Evolutionary conservation across 2,329 filamentous ascomycete genomes (phyloP), one percentile per base, ranked within the genome.

Genomic region (Nothophaeocryptopus gaeumannii): DNA sequence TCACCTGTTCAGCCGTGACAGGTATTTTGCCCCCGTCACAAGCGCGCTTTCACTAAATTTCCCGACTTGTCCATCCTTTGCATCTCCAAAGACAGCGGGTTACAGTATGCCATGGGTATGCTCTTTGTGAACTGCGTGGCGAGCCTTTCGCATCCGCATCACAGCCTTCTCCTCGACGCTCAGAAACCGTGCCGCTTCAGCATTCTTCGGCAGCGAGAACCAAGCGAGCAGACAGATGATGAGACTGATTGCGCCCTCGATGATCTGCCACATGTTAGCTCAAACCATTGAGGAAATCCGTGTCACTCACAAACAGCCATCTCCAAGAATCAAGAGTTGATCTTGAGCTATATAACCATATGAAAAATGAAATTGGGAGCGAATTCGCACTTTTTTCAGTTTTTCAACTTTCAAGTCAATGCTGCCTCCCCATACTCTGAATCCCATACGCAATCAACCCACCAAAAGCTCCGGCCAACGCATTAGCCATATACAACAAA

Each of bases 101-200:
- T n/a, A n/a, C n/a, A n/a, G n/a, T n/a, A n/a, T n/a, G n/a, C n/a
- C n/a, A n/a, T n/a, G n/a, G n/a, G n/a, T n/a, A n/a, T n/a, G n/a
- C n/a, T n/a, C 69, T 52, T 57, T 54, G 42, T 65, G 64, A 2
- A 56, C 34, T 9, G 47, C 30, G 47, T 70, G 65, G 39, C 67
- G 61, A 20, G 59, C 50, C 32, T 64, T 66, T 33, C 58, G 54
- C 16, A 52, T 56, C 32, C 47, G 41, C 63, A 67, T 67, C 16
- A 59, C 38, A 15, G 45, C 47, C 39, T 51, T 57, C 38, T 59
- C 54, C 13, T 60, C 56, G 5, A 37, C 40, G 30, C 34, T 62
- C n/a, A 65, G 50, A 39, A 64, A 65, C 60, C 61, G 64, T 31
- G 63, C 63, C 8, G 53, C 47, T 39, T 64, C 59, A 5, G 61